Evolutionary conservation across 176 grass and related monocot species (phyloP).

Genomic region (Canna indica): DNA sequence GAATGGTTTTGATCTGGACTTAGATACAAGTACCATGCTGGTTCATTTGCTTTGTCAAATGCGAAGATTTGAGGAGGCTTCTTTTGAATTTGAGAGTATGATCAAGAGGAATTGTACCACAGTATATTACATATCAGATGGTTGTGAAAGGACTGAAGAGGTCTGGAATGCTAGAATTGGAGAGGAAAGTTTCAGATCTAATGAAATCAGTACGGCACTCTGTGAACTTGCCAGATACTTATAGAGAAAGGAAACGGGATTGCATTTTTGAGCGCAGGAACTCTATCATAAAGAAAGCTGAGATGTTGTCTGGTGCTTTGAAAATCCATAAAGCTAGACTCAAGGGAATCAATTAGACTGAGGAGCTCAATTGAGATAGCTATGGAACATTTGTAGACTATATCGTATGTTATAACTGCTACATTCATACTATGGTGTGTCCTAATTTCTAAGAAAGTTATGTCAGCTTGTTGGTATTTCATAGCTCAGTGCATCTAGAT

Average conservation of each 20-base stretch:
- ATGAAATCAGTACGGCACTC: constrained; percentile 68
- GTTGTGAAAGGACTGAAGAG: constrained; percentile 58
- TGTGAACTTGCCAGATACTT: constrained; percentile 61
- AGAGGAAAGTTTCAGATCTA: constrained; percentile 34
- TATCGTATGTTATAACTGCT: too few species aligned
- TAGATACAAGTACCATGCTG: constrained; percentile 70
- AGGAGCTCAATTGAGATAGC: constrained; percentile 43
- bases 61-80: constrained; percentile 45
- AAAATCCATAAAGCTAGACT: constrained; percentile 51
- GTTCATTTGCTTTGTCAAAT: constrained; percentile 63
- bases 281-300: constrained; percentile 57
- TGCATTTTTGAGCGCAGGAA: constrained; percentile 34
- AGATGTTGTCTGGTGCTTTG: constrained; percentile 46
- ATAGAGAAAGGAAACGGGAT: constrained; percentile 43
- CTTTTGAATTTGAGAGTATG: constrained; percentile 54
- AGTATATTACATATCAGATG: constrained; percentile 71
- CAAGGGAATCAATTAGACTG: constrained; percentile 16
- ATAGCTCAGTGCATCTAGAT: too few species aligned
- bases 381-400: too few species aligned
- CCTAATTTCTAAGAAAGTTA: too few species aligned
- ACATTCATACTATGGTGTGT: too few species aligned
- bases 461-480: too few species aligned
- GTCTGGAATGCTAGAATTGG: constrained; percentile 35
- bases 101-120: constrained; percentile 61
- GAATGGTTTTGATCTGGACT: constrained; percentile 53